phyloP scores from a whole-genome alignment of 2,329 filamentous ascomycete species.

The Aspergillus ruber region DNA sequence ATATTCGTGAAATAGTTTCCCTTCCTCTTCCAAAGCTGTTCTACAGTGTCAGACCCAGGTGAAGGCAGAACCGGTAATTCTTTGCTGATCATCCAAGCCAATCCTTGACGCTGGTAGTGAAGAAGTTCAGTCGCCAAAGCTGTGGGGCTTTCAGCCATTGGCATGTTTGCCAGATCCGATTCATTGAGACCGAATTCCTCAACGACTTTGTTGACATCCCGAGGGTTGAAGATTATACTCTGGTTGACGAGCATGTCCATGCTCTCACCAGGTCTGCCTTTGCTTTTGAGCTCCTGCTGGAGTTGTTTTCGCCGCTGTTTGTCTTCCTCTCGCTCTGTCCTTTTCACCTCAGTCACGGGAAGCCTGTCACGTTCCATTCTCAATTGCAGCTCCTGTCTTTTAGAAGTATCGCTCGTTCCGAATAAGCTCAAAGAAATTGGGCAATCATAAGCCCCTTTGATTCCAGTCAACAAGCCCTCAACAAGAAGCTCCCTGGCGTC shows the following conservation, averaged over 20 bases:
- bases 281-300: conserved; percentile 45
- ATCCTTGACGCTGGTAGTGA: conserved; percentile 71
- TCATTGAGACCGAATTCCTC: conserved; percentile 68
- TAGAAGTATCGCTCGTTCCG: conserved; percentile 54
- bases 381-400: conserved; percentile 51
- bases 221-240: conserved; percentile 62
- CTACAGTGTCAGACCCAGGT: conserved; percentile 52
- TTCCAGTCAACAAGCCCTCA: conserved; percentile 64
- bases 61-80: conserved; percentile 63
- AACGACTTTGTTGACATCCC: conserved; percentile 57
- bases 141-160: conserved; percentile 62
- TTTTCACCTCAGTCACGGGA: conserved; percentile 47
- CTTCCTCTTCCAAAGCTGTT: conserved; percentile 70
- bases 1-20: conserved; percentile 56
- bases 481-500: conserved; percentile 56
- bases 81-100: conserved; percentile 74
- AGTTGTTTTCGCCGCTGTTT: conserved; percentile 41
- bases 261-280: conserved; percentile 38
- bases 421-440: conserved; percentile 64
- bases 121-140: conserved; percentile 62
- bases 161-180: conserved; percentile 62
- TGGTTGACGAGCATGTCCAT: conserved; percentile 59
- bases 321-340: conserved; percentile 48
- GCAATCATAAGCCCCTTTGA: conserved; percentile 63
- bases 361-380: conserved; percentile 61